Evolutionary conservation across 176 grass and related monocot genomes (phyloP).

Genomic region (Eragrostis curvula): DNA sequence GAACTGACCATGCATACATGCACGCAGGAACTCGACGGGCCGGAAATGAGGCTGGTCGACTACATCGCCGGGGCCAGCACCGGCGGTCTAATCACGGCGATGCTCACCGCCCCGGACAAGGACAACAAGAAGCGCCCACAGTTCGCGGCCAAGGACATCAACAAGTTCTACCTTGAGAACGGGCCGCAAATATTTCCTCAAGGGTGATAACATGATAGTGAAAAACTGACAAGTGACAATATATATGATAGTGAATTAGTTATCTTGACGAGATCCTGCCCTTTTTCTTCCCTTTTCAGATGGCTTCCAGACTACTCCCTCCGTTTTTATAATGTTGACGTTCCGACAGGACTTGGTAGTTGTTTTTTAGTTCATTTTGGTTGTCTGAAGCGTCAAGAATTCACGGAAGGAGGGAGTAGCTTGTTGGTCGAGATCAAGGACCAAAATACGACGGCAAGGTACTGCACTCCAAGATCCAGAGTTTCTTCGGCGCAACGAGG

Average conservation of each 20-base stretch:
- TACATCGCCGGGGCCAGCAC: constrained; percentile 62
- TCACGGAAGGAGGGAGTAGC: no score
- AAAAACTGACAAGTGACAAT: no score
- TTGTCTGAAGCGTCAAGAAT: background rate
- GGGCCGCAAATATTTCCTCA: constrained; percentile 49
- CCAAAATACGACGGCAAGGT: constrained; percentile 49
- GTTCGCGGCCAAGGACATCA: constrained; percentile 42
- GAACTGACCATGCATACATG: no score
- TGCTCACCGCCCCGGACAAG: constrained; percentile 51
- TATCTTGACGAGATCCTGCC: no score
- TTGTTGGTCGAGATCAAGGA: background rate
- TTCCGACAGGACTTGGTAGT: no score
- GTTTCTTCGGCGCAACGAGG: constrained; percentile 21
- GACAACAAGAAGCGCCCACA: constrained; percentile 46
- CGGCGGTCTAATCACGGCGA: constrained; percentile 58
- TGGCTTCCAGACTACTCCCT: no score
- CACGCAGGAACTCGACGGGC: constrained; percentile 37
- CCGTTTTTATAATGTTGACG: no score
- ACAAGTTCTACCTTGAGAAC: constrained; percentile 55
- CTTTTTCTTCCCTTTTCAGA: no score
- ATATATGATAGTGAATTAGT: no score
- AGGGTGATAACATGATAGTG: no score
- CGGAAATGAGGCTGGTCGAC: constrained; percentile 49
- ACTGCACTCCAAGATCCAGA: constrained; percentile 34
- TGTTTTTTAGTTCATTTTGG: background rate